Conservation (phyloP, 495 filamentous ascomycete species). For the Astrothelium subdiscretum region DNA sequence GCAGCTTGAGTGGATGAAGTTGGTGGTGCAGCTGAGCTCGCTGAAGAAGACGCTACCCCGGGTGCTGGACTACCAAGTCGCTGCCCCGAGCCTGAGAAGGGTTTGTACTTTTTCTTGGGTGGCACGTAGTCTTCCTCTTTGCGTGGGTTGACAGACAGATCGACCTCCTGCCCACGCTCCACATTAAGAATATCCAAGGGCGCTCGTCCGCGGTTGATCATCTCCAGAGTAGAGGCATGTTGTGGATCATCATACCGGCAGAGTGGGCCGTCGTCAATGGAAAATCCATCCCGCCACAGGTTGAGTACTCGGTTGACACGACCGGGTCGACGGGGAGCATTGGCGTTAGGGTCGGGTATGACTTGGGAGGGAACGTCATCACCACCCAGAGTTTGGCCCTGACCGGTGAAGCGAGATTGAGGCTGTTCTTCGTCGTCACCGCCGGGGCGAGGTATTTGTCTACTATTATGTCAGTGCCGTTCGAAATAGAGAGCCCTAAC, state of each 20-base stretch:
- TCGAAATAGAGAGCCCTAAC: not conserved
- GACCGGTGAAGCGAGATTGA: constrained; percentile 57
- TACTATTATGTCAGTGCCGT: constrained; percentile 21
- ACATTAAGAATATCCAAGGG: constrained; percentile 86
- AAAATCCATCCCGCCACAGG: constrained; percentile 91
- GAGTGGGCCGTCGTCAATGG: constrained; percentile 87
- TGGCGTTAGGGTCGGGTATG: constrained; percentile 52
- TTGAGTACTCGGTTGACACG: constrained; percentile 63
- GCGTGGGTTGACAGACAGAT: constrained; percentile 81
- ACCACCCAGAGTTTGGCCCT: constrained; percentile 78
- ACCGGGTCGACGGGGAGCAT: constrained; percentile 21
- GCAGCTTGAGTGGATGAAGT: constrained; percentile 25
- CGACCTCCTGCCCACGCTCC: constrained; percentile 68
- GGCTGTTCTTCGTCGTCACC: constrained; percentile 40
- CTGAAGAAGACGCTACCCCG: constrained; percentile 33
- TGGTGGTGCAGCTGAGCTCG: constrained; percentile 20
- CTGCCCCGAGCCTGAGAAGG: constrained; percentile 72
- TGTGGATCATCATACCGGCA: constrained; percentile 79
- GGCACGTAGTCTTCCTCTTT: constrained; percentile 63
- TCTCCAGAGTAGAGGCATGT: constrained; percentile 66
- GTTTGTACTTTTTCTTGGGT: constrained; percentile 77
- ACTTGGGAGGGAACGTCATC: constrained; percentile 69
- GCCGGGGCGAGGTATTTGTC: constrained; percentile 46
- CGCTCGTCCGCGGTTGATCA: constrained; percentile 78
- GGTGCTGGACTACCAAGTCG: constrained; percentile 89